A percentile compares a stretch with the other conserved stretches of the same genome.
These are phyloP conservation scores for Clavispora phyllophila DNA, from an alignment of 805 yeast genomes.

Conservation along the genomic window DNA sequence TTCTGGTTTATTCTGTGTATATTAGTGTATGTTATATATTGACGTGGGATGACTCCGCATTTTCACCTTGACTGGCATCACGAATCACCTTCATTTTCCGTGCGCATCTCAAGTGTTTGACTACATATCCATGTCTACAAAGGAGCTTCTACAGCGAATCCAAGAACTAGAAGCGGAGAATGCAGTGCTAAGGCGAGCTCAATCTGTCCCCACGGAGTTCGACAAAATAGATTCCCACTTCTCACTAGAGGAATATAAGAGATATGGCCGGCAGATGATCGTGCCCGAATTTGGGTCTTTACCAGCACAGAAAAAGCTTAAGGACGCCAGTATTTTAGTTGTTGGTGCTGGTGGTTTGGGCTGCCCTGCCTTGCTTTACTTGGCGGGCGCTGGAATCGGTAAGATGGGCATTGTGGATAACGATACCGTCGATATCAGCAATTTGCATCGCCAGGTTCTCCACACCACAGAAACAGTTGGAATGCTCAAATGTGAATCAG, in stretches of 20 bases:
- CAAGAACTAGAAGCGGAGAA: constrained; percentile 18
- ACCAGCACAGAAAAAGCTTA: constrained; percentile 51
- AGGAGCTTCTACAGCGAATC: constrained; percentile 22
- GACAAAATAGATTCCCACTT: constrained; percentile 9
- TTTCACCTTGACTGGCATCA: not conserved
- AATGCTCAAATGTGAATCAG: constrained; percentile 72
- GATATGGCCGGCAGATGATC: constrained; percentile 95
- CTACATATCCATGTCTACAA: not conserved
- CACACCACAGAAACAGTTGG: constrained; percentile 70
- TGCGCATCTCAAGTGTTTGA: not conserved
- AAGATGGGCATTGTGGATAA: constrained; percentile 80
- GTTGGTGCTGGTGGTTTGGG: constrained; percentile 98
- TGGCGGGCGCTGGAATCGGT: constrained; percentile 88
- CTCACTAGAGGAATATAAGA: constrained; percentile 60
- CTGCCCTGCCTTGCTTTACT: constrained; percentile 80
- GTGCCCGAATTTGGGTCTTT: constrained; percentile 70
- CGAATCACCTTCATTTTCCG: not conserved
- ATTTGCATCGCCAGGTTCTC: constrained; percentile 83
- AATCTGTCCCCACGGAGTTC: constrained; percentile 5
- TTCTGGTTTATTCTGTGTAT: not conserved
- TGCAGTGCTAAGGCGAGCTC: constrained; percentile 10
- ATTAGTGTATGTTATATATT: not conserved
- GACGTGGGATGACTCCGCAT: not conserved
- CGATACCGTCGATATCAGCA: constrained; percentile 79
- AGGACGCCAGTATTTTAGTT: constrained; percentile 58